Evolutionary conservation across 192 early-diverging fungal genomes (phyloP).

Genomic region (Podila verticillata): DNA sequence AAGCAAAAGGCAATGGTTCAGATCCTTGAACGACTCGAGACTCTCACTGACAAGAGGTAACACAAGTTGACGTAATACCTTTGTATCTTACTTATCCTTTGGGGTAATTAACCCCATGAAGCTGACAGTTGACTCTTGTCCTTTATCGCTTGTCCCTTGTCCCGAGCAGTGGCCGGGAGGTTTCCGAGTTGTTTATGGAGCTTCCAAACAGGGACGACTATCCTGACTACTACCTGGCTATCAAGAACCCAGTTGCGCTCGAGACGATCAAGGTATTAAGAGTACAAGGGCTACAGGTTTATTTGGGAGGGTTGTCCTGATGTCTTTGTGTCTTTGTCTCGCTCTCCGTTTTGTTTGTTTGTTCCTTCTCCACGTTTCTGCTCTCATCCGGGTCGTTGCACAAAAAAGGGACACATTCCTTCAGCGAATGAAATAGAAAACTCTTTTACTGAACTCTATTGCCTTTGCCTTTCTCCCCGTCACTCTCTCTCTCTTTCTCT

Average conservation of each 20-base stretch:
- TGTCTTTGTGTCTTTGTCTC: not conserved
- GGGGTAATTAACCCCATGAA: not conserved
- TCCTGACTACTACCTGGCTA: conserved; percentile 90
- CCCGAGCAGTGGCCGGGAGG: conserved; percentile 58
- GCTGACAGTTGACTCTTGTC: not conserved
- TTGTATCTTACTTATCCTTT: not conserved
- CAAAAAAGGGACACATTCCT: too few relatives aligned
- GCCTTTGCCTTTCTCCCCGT: too few relatives aligned
- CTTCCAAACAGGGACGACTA: conserved; percentile 80
- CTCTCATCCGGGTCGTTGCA: too few relatives aligned
- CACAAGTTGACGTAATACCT: not conserved
- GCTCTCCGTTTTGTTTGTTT: not conserved
- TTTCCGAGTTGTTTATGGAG: conserved; percentile 84
- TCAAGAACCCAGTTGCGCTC: conserved; percentile 78
- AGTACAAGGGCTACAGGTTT: not conserved
- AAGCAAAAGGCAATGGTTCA: conserved; percentile 38
- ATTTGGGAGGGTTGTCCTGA: not conserved
- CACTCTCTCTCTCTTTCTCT: not conserved
- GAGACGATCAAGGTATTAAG: conserved; percentile 61
- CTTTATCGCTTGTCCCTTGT: not conserved
- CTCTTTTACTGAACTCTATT: too few relatives aligned
- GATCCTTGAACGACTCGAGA: conserved; percentile 35
- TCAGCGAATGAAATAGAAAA: too few relatives aligned
- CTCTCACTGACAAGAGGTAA: conserved; percentile 42
- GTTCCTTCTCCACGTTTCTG: not conserved